Evolutionary conservation across 257 asterid species (phyloP).

Genomic region (Oldenlandia corymbosa): DNA sequence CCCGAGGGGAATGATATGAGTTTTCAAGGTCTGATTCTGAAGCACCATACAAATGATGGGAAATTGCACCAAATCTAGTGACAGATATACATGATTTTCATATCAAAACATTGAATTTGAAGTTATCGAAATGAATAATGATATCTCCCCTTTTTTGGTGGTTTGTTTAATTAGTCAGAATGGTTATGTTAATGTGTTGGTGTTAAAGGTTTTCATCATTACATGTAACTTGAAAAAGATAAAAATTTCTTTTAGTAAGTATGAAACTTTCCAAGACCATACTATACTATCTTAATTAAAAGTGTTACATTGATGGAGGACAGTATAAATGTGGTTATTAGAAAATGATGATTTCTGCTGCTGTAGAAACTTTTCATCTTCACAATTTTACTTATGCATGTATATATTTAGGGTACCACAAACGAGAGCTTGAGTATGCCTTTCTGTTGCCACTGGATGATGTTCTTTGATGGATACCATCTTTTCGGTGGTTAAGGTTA

Average conservation of each 20-base stretch:
- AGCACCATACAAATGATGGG: too few relatives aligned
- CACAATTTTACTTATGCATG: background rate
- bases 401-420: slow-evolving; percentile 62
- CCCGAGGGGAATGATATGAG: too few relatives aligned
- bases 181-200: background rate
- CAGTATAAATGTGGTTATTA: background rate
- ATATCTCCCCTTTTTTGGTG: background rate
- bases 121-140: background rate
- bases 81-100: too few relatives aligned
- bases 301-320: background rate
- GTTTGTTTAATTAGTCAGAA: background rate
- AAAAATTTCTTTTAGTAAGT: too few relatives aligned
- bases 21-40: too few relatives aligned
- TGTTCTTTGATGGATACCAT: background rate
- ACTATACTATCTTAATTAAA: too few relatives aligned
- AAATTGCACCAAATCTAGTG: too few relatives aligned
- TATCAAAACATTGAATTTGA: too few relatives aligned
- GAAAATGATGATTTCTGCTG: background rate
- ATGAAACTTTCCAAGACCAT: too few relatives aligned
- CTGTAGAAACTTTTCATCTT: background rate
- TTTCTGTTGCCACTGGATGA: slow-evolving; percentile 21
- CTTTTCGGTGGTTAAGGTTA: background rate
- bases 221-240: background rate
- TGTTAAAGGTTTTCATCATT: background rate
- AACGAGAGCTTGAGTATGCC: slow-evolving; percentile 64